Percentiles rank a stretch among this genome's conserved stretches.
Evolutionary conservation across 2,329 filamentous ascomycete species (phyloP).

Genomic region (Arthrobotrys sphaeroides): DNA sequence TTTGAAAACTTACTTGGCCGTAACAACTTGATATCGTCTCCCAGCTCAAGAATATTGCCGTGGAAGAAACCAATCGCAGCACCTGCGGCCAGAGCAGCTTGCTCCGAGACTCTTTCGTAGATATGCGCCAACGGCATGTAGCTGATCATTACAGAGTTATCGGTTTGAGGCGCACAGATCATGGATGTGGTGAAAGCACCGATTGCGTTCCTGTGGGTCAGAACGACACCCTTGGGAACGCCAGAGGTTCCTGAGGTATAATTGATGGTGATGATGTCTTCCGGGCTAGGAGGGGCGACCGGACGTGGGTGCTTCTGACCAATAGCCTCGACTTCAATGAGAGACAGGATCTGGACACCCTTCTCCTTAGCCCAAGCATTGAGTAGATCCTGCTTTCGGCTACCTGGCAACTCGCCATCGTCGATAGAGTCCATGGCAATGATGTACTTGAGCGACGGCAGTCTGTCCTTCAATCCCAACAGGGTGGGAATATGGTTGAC

Average conservation of each 20-base stretch:
- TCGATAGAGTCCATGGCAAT: constrained; percentile 85
- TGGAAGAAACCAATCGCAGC: constrained; percentile 89
- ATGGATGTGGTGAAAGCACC: constrained; percentile 71
- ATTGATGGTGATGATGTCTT: constrained; percentile 87
- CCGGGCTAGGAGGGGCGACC: constrained; percentile 75
- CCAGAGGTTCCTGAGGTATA: constrained; percentile 89
- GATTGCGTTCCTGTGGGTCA: constrained; percentile 83
- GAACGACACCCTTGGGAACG: constrained; percentile 80
- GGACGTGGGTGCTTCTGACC: constrained; percentile 76
- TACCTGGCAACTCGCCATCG: constrained; percentile 76
- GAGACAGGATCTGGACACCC: constrained; percentile 80
- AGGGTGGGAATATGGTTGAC: constrained; percentile 57
- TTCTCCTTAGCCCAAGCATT: constrained; percentile 76
- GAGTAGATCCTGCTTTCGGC: constrained; percentile 81
- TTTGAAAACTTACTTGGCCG: constrained; percentile 69
- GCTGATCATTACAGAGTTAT: constrained; percentile 74
- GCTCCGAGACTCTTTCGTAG: constrained; percentile 85
- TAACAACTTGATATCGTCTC: constrained; percentile 90
- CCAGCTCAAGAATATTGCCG: constrained; percentile 83
- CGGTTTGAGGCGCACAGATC: constrained; percentile 64
- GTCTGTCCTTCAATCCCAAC: constrained; percentile 55
- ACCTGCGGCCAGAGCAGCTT: constrained; percentile 76
- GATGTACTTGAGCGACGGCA: constrained; percentile 83
- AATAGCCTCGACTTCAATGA: constrained; percentile 81
- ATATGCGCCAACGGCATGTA: constrained; percentile 96